phyloP scores from a whole-genome alignment of 1,284 basidiomycete genomes.

The Trichosporon coremiiforme region DNA sequence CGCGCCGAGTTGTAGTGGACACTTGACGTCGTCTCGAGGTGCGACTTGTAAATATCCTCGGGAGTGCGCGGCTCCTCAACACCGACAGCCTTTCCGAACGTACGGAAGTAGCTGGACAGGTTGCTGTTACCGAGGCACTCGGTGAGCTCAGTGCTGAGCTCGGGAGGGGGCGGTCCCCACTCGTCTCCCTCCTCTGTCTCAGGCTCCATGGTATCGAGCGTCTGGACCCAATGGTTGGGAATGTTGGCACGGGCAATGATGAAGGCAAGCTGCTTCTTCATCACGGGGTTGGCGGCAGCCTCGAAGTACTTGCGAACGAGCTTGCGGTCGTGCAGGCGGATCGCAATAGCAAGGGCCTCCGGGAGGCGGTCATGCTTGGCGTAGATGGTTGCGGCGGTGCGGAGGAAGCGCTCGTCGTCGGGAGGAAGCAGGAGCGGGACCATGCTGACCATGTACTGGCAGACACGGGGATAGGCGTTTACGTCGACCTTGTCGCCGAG shows the following conservation, averaged over 20 bases:
- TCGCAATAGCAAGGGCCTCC: constrained; percentile 84
- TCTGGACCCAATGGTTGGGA: constrained; percentile 85
- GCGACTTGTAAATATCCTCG: constrained; percentile 97
- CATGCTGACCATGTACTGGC: constrained; percentile 96
- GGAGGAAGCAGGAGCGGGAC: constrained; percentile 90
- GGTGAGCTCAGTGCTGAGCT: constrained; percentile 78
- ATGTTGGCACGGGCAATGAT: constrained; percentile 90
- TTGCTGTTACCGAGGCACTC: constrained; percentile 83
- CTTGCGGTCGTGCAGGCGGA: constrained; percentile 79
- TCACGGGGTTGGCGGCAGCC: constrained; percentile 80
- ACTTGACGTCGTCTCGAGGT: constrained; percentile 78
- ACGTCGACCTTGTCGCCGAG: constrained; percentile 75
- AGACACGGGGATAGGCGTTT: constrained; percentile 83
- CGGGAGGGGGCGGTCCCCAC: constrained; percentile 56
- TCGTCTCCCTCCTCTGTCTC: constrained; percentile 60
- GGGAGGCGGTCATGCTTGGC: constrained; percentile 84
- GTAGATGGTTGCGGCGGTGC: constrained; percentile 88
- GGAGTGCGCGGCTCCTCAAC: constrained; percentile 86
- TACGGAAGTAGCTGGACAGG: constrained; percentile 80
- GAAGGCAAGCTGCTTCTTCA: constrained; percentile 95
- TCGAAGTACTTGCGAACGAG: constrained; percentile 81
- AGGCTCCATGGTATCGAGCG: constrained; percentile 57
- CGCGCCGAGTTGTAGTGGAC: constrained; percentile 88
- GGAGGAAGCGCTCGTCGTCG: constrained; percentile 88
- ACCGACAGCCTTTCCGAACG: constrained; percentile 92